Conservation (phyloP, 129 eudicot genomes). For the Tagetes erecta region DNA sequence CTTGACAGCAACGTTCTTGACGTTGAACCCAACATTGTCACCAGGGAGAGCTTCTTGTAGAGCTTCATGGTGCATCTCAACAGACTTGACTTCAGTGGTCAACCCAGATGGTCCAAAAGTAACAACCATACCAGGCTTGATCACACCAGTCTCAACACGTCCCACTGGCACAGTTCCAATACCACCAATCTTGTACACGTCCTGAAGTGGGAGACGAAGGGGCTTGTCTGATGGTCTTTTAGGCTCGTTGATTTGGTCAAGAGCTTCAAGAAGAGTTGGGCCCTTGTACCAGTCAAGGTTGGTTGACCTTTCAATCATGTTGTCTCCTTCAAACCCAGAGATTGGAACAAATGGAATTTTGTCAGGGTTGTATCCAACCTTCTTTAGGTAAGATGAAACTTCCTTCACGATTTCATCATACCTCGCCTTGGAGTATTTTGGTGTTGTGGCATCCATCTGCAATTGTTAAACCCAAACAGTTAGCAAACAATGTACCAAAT, state of each 20-base stretch:
- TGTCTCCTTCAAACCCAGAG: slow-evolving; percentile 52
- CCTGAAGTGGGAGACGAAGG: slow-evolving; percentile 55
- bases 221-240: slow-evolving; percentile 60
- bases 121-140: slow-evolving; percentile 58
- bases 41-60: slow-evolving; percentile 45
- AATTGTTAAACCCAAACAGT: background rate
- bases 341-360: slow-evolving; percentile 51
- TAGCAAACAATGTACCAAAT: background rate
- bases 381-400: slow-evolving; percentile 49
- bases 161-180: slow-evolving; percentile 60
- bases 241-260: slow-evolving; percentile 46
- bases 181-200: slow-evolving; percentile 58
- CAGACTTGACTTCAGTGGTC: slow-evolving; percentile 57
- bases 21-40: slow-evolving; percentile 56
- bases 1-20: slow-evolving; percentile 57
- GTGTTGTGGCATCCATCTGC: slow-evolving; percentile 57
- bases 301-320: slow-evolving; percentile 57
- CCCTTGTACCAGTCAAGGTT: slow-evolving; percentile 66
- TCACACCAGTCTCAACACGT: slow-evolving; percentile 49
- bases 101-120: slow-evolving; percentile 52
- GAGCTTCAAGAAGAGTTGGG: slow-evolving; percentile 54
- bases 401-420: slow-evolving; percentile 54
- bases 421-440: slow-evolving; percentile 48
- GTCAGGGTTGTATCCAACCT: slow-evolving; percentile 58
- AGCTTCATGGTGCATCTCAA: slow-evolving; percentile 57